Conservation (phyloP, 306 rosid genomes). For the Pyrus betulifolia region DNA sequence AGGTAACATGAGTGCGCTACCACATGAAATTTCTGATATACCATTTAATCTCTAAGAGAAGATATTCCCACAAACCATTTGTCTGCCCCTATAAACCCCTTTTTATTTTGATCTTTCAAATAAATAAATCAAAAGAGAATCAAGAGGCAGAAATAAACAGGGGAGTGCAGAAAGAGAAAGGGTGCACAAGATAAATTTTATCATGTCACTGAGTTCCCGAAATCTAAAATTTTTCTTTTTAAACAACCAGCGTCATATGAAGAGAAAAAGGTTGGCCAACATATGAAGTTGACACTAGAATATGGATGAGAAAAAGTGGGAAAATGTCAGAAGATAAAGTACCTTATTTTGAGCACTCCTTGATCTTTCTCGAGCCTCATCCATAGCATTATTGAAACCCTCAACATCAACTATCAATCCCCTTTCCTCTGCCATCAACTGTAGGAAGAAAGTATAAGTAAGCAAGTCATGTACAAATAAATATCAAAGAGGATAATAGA, state of each 20-base stretch:
- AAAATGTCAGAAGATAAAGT: neutral
- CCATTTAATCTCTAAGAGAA: neutral
- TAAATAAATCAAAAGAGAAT: too few species aligned
- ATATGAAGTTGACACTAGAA: neutral
- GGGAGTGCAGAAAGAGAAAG: neutral
- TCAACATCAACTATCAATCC: slow-evolving; percentile 70
- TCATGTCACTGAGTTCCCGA: neutral
- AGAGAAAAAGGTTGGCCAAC: neutral
- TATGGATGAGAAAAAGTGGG: slow-evolving; percentile 8
- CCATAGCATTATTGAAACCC: slow-evolving; percentile 75
- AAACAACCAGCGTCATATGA: neutral
- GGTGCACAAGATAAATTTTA: neutral
- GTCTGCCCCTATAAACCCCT: neutral
- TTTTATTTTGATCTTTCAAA: neutral
- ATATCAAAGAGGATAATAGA: slow-evolving; percentile 4
- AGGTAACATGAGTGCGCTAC: neutral
- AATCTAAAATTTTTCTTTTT: neutral
- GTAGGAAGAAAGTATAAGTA: slow-evolving; percentile 21
- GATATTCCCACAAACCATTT: neutral
- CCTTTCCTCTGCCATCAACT: slow-evolving; percentile 97
- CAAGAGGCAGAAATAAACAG: neutral
- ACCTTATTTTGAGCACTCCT: slow-evolving; percentile 92
- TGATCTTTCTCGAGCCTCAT: slow-evolving; percentile 91
- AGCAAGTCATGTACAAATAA: neutral
- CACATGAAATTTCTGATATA: neutral